Conservation (phyloP, 169 alveolate species). For the Cryptosporidium parvum region DNA sequence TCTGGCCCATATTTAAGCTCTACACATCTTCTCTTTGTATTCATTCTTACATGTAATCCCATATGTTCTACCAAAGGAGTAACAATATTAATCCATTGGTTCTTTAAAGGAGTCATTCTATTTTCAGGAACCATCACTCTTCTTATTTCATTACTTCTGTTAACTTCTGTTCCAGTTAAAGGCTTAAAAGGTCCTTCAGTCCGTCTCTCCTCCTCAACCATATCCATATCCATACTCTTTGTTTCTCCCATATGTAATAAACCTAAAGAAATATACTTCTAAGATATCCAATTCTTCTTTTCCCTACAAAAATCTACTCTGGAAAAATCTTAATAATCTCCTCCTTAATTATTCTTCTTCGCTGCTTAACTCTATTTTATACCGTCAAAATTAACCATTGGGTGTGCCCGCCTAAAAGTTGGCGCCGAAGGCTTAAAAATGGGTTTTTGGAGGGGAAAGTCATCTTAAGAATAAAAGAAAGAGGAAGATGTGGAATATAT, state of each 20-base stretch:
- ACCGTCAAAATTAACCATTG: neutral
- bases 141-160: conserved; percentile 82
- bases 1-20: conserved; percentile 82
- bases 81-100: conserved; percentile 91
- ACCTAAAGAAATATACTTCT: neutral
- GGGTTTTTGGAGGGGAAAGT: neutral
- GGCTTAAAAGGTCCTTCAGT: conserved; percentile 40
- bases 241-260: conserved; percentile 4
- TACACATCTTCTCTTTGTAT: conserved; percentile 90
- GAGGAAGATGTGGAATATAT: conserved; percentile 1
- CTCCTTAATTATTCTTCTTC: neutral
- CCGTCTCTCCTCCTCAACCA: conserved; percentile 9
- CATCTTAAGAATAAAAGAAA: neutral
- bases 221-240: conserved; percentile 11
- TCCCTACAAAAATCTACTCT: neutral
- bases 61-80: conserved; percentile 94
- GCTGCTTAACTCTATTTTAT: neutral
- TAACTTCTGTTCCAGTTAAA: conserved; percentile 20
- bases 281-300: neutral
- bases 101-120: conserved; percentile 91
- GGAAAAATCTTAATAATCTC: neutral
- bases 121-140: conserved; percentile 92
- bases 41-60: conserved; percentile 95
- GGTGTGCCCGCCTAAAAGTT: neutral
- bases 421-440: neutral